Percentiles rank a stretch among this genome's conserved stretches.
Conservation (phyloP, 2,329 filamentous ascomycete species). For the Epichloe scottii region DNA sequence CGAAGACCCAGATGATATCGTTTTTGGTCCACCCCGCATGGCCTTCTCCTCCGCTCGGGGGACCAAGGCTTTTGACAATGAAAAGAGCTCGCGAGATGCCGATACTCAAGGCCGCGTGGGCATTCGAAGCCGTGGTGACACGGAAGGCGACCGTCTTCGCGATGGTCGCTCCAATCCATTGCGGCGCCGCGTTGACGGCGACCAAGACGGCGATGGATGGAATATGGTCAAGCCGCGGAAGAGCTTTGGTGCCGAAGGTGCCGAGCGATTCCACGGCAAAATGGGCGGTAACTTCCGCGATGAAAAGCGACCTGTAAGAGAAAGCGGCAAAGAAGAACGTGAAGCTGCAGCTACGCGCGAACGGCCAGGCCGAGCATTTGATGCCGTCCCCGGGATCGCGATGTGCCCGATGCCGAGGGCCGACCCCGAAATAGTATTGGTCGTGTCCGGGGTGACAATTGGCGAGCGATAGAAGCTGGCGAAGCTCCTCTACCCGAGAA, state of each 20-base stretch:
- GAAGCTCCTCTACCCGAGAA: slow-evolving; percentile 22
- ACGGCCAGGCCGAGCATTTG: slow-evolving; percentile 35
- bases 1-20: slow-evolving; percentile 62
- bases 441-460: slow-evolving; percentile 59
- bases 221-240: slow-evolving; percentile 61
- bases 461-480: slow-evolving; percentile 49
- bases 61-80: slow-evolving; percentile 35
- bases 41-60: slow-evolving; percentile 68
- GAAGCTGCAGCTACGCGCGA: slow-evolving; percentile 36
- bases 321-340: slow-evolving; percentile 38
- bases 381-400: slow-evolving; percentile 37
- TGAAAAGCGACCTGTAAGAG: slow-evolving; percentile 33
- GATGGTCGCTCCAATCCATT: slow-evolving; percentile 33
- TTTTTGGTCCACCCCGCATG: slow-evolving; percentile 74
- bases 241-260: slow-evolving; percentile 60
- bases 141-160: slow-evolving; percentile 38
- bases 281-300: slow-evolving; percentile 40
- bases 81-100: slow-evolving; percentile 39
- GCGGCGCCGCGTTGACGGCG: slow-evolving; percentile 41
- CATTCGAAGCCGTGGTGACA: slow-evolving; percentile 39
- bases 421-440: slow-evolving; percentile 49
- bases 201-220: slow-evolving; percentile 60
- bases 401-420: slow-evolving; percentile 39
- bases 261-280: slow-evolving; percentile 55
- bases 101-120: slow-evolving; percentile 46